A percentile compares a stretch with the other conserved stretches of the same genome.
These are phyloP conservation scores for Friedmanniomyces simplex DNA, from an alignment of 495 filamentous ascomycete species.

Conservation along the genomic window DNA sequence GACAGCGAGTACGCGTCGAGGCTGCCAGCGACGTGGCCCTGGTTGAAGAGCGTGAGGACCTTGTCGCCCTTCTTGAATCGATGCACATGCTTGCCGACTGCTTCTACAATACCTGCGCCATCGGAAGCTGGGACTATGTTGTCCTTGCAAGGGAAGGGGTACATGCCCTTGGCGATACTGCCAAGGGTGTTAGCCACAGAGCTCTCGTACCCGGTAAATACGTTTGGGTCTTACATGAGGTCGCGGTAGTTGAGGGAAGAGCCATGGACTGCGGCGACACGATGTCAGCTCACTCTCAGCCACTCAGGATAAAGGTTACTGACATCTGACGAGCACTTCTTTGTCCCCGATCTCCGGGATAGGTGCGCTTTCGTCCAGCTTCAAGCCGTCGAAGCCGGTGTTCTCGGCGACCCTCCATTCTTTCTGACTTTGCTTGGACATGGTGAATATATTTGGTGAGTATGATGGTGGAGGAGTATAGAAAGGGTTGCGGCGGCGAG, in stretches of 20 bases:
- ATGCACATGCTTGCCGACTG: constrained; percentile 55
- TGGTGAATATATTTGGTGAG: neutral
- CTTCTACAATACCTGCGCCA: constrained; percentile 62
- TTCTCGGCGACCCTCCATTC: constrained; percentile 53
- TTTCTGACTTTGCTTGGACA: constrained; percentile 38
- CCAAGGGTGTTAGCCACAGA: no score
- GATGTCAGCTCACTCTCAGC: neutral
- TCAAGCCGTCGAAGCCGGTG: constrained; percentile 51
- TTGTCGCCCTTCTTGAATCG: constrained; percentile 61
- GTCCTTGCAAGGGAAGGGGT: constrained; percentile 50
- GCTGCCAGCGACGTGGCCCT: constrained; percentile 55
- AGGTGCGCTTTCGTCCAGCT: constrained; percentile 41
- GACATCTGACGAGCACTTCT: constrained; percentile 60
- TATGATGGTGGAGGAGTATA: no score
- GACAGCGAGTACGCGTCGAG: constrained; percentile 34
- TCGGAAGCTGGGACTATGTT: constrained; percentile 65
- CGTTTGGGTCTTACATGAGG: constrained; percentile 34
- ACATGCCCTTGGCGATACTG: constrained; percentile 56
- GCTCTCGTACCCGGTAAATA: no score
- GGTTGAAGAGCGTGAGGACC: constrained; percentile 71
- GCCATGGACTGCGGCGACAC: constrained; percentile 40
- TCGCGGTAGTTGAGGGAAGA: constrained; percentile 80
- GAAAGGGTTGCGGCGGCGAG: no score
- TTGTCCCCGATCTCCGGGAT: constrained; percentile 55
- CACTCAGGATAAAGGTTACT: neutral